phyloP scores from a whole-genome alignment of 805 yeast genomes.

The Millerago galiae region DNA sequence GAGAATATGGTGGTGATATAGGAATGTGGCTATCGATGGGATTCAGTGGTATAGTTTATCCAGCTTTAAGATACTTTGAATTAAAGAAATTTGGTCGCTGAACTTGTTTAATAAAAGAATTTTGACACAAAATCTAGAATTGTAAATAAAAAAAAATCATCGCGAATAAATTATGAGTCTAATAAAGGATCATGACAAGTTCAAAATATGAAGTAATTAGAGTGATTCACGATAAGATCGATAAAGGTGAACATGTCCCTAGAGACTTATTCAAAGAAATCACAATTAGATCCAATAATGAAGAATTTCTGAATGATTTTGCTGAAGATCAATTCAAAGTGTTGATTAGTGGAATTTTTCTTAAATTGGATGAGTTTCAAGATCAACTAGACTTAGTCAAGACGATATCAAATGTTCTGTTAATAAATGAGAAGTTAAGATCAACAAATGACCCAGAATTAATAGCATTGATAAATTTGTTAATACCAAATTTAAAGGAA shows the following conservation, averaged over 20 bases:
- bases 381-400: constrained; percentile 19
- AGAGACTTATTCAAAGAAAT: constrained; percentile 11
- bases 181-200: neutral
- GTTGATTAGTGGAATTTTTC: constrained; percentile 9
- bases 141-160: too few relatives aligned
- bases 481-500: constrained; percentile 11
- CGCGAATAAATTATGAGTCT: too few relatives aligned
- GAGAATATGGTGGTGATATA: constrained; percentile 69
- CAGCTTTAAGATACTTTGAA: constrained; percentile 60
- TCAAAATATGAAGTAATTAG: constrained; percentile 4
- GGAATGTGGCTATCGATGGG: constrained; percentile 80
- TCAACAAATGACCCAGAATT: constrained; percentile 1
- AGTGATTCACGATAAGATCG: constrained; percentile 1
- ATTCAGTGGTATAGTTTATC: constrained; percentile 58
- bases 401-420: constrained; percentile 18
- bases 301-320: constrained; percentile 11
- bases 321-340: constrained; percentile 7
- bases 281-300: constrained; percentile 12
- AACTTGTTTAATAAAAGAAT: neutral
- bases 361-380: constrained; percentile 3
- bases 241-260: constrained; percentile 1
- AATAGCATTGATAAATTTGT: neutral
- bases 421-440: constrained; percentile 14
- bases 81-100: constrained; percentile 46
- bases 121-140: too few relatives aligned